Conservation (phyloP, 768 basidiomycete species). For the Lactarius sp. region DNA sequence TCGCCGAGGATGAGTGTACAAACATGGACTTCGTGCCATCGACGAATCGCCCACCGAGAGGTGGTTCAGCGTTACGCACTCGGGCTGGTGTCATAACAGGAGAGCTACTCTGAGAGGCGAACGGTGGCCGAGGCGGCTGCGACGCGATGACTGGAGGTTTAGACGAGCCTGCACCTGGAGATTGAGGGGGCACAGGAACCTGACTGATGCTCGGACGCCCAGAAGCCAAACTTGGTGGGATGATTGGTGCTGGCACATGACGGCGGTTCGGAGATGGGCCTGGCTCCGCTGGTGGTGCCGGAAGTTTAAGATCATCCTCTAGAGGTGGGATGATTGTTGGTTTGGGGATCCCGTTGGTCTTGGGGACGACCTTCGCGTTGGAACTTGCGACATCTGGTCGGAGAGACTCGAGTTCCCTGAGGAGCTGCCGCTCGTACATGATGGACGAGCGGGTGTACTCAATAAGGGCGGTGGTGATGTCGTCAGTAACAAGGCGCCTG, state of each 20-base stretch:
- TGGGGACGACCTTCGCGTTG: conserved; percentile 51
- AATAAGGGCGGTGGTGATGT: conserved; percentile 83
- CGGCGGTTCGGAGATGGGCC: conserved; percentile 24
- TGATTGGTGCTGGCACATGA: conserved; percentile 24
- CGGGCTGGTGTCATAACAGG: conserved; percentile 31
- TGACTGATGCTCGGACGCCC: conserved; percentile 30
- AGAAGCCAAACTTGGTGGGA: conserved; percentile 9
- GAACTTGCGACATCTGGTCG: conserved; percentile 69
- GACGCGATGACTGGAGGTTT: conserved; percentile 16
- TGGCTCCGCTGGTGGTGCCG: conserved; percentile 29
- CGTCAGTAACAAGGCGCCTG: conserved; percentile 83
- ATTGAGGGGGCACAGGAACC: conserved; percentile 39
- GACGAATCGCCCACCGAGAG: conserved; percentile 58
- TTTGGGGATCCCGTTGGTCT: conserved; percentile 49
- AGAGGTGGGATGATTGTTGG: conserved; percentile 58
- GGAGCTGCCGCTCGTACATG: conserved; percentile 84
- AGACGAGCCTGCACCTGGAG: conserved; percentile 55
- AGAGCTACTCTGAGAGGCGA: conserved; percentile 32
- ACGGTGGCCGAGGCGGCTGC: conserved; percentile 28
- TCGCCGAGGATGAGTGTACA: conserved; percentile 36
- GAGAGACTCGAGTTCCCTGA: conserved; percentile 85
- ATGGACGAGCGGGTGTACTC: conserved; percentile 91
- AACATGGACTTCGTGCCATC: conserved; percentile 84
- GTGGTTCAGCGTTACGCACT: conserved; percentile 39
- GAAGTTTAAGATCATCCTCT: conserved; percentile 50